Percentiles rank a stretch among this genome's conserved stretches.
Evolutionary conservation across 176 grass and related monocot species (phyloP).

Genomic region (Triticum aestivum): IWGSC_CS_RefSeq_v2.1 NC_057803.1:546021550-546022049

Average conservation of each 20-base stretch:
- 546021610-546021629: constrained; percentile 47
- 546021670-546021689: constrained; percentile 44
- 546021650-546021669: constrained; percentile 46
- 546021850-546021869: constrained; percentile 33
- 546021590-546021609: constrained; percentile 26
- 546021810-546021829: constrained; percentile 31
- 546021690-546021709: constrained; percentile 44
- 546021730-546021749: constrained; percentile 36
- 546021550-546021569: constrained; percentile 44
- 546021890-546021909: constrained; percentile 36
- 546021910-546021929: constrained; percentile 39
- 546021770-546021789: constrained; percentile 51
- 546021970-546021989: constrained; percentile 52
- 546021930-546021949: constrained; percentile 46
- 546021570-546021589: constrained; percentile 45
- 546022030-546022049: constrained; percentile 27
- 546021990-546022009: constrained; percentile 39
- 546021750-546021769: constrained; percentile 39
- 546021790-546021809: constrained; percentile 44
- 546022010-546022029: constrained; percentile 54
- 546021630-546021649: constrained; percentile 41
- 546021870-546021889: constrained; percentile 44
- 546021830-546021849: constrained; percentile 55
- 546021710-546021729: constrained; percentile 45
- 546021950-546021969: constrained; percentile 41